Evolutionary conservation across 2,329 filamentous ascomycete species (phyloP).

Genomic region (Pseudogymnoascus sp.): DNA sequence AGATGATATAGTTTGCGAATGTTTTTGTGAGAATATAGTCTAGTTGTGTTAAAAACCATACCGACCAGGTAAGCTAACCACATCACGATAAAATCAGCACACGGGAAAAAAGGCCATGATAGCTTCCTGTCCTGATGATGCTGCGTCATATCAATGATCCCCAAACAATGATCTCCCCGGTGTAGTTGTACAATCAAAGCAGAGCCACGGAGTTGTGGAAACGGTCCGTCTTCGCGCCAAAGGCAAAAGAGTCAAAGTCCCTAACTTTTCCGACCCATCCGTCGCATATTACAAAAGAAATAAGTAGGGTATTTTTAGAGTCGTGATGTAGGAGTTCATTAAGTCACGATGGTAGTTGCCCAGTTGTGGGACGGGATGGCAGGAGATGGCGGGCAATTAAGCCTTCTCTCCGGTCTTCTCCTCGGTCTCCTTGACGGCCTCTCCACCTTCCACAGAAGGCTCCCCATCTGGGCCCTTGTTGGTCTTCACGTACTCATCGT

Average conservation of each 20-base stretch:
- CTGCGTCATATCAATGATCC: not conserved
- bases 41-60: constrained; percentile 10
- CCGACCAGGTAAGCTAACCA: constrained; percentile 7
- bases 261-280: constrained; percentile 7
- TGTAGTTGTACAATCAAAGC: constrained; percentile 9
- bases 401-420: constrained; percentile 47
- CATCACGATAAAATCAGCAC: constrained; percentile 4
- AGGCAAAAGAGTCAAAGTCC: constrained; percentile 8
- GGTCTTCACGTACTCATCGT: constrained; percentile 94
- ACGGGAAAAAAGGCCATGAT: not conserved
- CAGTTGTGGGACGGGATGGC: not conserved
- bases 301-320: constrained; percentile 11
- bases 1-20: constrained; percentile 7
- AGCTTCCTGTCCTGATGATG: not conserved
- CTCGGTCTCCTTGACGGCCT: constrained; percentile 39
- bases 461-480: constrained; percentile 26
- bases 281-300: constrained; percentile 11
- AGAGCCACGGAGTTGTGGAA: constrained; percentile 1
- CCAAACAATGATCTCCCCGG: constrained; percentile 9
- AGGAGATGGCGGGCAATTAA: constrained; percentile 30
- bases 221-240: constrained; percentile 4
- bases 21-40: constrained; percentile 11
- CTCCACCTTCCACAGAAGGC: constrained; percentile 30
- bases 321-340: constrained; percentile 11
- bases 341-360: constrained; percentile 9